These are phyloP conservation scores for Jamesozyma piceae DNA, from an alignment of 805 yeast species.

Conservation along the genomic window DNA sequence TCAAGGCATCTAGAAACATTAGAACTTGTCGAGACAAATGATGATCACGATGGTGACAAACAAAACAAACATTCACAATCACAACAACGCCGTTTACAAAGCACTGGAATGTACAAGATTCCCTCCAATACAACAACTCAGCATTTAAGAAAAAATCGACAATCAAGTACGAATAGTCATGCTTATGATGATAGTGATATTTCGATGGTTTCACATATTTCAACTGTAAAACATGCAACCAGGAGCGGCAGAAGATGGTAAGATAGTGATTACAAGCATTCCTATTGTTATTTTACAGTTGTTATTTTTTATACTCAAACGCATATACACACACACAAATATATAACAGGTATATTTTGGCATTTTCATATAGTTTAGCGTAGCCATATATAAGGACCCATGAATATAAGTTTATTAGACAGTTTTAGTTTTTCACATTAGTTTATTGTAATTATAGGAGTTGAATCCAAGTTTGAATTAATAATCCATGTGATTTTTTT, in stretches of 20 bases:
- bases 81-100: conserved; percentile 6
- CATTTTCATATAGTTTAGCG: neutral
- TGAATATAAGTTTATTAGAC: too few relatives aligned
- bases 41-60: neutral
- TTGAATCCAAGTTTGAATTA: too few relatives aligned
- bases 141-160: conserved; percentile 19
- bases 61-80: neutral
- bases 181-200: conserved; percentile 28
- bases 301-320: too few relatives aligned
- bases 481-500: too few relatives aligned
- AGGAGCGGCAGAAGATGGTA: conserved; percentile 28
- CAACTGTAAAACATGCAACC: conserved; percentile 25
- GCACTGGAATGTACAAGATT: conserved; percentile 19
- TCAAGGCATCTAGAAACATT: conserved; percentile 31
- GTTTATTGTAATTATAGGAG: too few relatives aligned
- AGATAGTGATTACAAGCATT: too few relatives aligned
- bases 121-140: conserved; percentile 24
- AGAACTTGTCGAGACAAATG: conserved; percentile 16
- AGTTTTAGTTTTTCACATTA: too few relatives aligned
- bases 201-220: conserved; percentile 31
- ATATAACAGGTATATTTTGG: neutral
- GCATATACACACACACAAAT: neutral
- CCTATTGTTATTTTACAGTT: too few relatives aligned
- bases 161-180: neutral
- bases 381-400: too few relatives aligned